These are phyloP conservation scores for Leccinum fallax DNA, from an alignment of 1,284 basidiomycete species.

Conservation along the genomic window DNA sequence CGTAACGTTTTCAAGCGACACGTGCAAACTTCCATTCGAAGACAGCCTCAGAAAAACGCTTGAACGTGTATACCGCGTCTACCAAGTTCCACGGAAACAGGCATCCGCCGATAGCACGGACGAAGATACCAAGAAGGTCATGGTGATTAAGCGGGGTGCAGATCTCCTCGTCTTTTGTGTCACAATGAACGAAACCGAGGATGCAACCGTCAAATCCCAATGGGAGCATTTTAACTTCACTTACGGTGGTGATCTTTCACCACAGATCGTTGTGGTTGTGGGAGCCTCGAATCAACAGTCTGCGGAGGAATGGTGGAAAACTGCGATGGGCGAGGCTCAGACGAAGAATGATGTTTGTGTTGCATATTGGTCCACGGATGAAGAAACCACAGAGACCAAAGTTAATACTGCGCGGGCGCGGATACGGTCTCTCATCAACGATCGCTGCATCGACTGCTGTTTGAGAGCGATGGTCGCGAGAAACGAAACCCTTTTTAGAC, in stretches of 20 bases:
- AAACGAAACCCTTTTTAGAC: constrained; percentile 21
- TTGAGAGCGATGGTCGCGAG: constrained; percentile 8
- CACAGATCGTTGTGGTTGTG: constrained; percentile 26
- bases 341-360: constrained; percentile 13
- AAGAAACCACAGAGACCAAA: not conserved
- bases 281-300: constrained; percentile 13
- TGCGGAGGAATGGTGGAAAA: constrained; percentile 29
- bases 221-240: constrained; percentile 30
- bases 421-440: constrained; percentile 19
- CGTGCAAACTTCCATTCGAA: constrained; percentile 25
- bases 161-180: constrained; percentile 33
- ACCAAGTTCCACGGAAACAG: constrained; percentile 20
- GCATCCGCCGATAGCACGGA: not conserved
- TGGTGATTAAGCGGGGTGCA: constrained; percentile 23
- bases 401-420: not conserved
- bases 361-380: constrained; percentile 8
- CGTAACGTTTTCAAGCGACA: constrained; percentile 21
- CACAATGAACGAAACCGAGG: constrained; percentile 4
- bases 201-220: constrained; percentile 17
- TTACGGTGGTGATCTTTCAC: constrained; percentile 29
- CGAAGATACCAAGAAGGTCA: constrained; percentile 6
- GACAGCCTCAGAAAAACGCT: constrained; percentile 9
- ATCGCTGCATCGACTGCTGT: constrained; percentile 26
- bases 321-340: not conserved
- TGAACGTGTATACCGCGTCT: constrained; percentile 23